Percentiles rank a stretch among this genome's conserved stretches.
phyloP scores from a whole-genome alignment of 768 basidiomycete species.

The Tylopilus rubrobrunneus region DNA sequence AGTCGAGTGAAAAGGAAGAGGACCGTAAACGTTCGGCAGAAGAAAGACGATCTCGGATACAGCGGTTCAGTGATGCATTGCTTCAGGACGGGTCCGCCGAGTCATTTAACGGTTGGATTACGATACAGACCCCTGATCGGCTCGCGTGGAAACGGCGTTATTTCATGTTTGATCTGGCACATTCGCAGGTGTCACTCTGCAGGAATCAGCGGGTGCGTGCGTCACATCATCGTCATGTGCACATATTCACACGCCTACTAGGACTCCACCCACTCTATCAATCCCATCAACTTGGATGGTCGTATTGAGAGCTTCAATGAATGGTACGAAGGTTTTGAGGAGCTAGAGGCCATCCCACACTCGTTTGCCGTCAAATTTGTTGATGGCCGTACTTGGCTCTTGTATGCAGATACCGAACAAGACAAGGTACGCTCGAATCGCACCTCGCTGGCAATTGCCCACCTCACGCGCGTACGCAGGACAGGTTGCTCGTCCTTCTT shows the following conservation, averaged over 20 bases:
- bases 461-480: constrained; percentile 14
- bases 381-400: constrained; percentile 48
- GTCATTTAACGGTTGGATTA: constrained; percentile 55
- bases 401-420: constrained; percentile 60
- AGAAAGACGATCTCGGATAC: constrained; percentile 37
- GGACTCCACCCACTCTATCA: constrained; percentile 29
- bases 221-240: not conserved
- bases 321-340: constrained; percentile 66
- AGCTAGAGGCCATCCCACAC: constrained; percentile 58
- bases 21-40: constrained; percentile 37
- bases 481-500: constrained; percentile 25
- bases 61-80: constrained; percentile 44
- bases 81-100: constrained; percentile 38
- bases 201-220: constrained; percentile 46
- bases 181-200: constrained; percentile 43
- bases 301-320: constrained; percentile 48
- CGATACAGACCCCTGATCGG: constrained; percentile 51
- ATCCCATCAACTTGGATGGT: constrained; percentile 44
- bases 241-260: constrained; percentile 10
- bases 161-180: constrained; percentile 48
- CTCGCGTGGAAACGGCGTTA: constrained; percentile 64
- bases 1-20: constrained; percentile 43
- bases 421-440: constrained; percentile 46
- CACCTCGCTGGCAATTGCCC: too few relatives aligned
- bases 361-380: constrained; percentile 66